Conservation (phyloP, 1,284 basidiomycete genomes). For the Malassezia yamatoensis region DNA sequence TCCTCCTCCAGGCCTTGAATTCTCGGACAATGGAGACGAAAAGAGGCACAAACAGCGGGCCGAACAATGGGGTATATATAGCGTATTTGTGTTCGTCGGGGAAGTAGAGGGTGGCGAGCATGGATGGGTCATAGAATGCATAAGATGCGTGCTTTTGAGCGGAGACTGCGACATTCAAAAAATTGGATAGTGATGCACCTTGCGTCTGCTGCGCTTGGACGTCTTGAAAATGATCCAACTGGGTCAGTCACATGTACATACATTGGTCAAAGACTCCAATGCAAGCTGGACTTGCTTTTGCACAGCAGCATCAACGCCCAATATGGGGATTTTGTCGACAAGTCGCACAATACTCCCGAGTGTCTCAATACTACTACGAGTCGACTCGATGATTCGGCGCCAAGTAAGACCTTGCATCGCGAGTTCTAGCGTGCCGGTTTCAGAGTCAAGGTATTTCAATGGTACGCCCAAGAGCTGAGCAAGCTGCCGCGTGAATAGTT, state of each 20-base stretch:
- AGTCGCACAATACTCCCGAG: constrained; percentile 32
- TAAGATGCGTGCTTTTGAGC: constrained; percentile 67
- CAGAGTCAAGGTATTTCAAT: not conserved
- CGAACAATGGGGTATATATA: constrained; percentile 47
- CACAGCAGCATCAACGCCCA: constrained; percentile 33
- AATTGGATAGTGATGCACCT: constrained; percentile 7
- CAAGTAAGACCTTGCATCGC: constrained; percentile 19
- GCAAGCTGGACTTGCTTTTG: constrained; percentile 18
- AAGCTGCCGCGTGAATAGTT: constrained; percentile 66
- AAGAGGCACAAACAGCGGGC: constrained; percentile 60
- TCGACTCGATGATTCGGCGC: constrained; percentile 26
- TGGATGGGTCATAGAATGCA: constrained; percentile 92
- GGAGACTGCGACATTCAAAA: constrained; percentile 58
- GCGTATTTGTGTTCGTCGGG: constrained; percentile 50
- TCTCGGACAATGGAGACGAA: constrained; percentile 58
- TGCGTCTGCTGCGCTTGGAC: not conserved
- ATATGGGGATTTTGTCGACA: constrained; percentile 31
- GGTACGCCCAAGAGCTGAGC: constrained; percentile 64
- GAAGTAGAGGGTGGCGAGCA: constrained; percentile 92
- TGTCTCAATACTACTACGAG: constrained; percentile 24
- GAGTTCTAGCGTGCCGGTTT: not conserved
- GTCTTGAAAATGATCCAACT: not conserved
- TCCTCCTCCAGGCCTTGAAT: not conserved
- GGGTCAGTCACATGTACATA: not conserved
- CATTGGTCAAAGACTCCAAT: constrained; percentile 11